Evolutionary conservation across 495 filamentous ascomycete species (phyloP), one percentile per base, ranked within the genome.

Genomic region (Penicillium alfredii): DNA sequence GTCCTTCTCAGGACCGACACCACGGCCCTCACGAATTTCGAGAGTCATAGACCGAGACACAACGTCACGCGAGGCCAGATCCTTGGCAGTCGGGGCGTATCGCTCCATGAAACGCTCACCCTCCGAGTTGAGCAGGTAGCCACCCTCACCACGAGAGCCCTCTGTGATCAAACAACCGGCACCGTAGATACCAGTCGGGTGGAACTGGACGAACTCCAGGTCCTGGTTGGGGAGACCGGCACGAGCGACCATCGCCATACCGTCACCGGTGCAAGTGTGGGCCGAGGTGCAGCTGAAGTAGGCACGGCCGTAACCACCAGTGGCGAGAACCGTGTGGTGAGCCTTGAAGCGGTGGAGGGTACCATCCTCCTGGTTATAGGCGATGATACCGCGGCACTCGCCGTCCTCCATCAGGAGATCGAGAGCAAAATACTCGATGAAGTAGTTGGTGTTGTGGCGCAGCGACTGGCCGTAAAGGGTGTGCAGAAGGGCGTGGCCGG

Each of bases 71-170:
- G 75, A 82, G 40, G 88, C 88, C 50, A 94, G 74, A 78, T 98
- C 90, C 79, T 95, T 96, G 42, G 90, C 90, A 32, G 88, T 94
- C 44, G 90, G 89, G 30, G 90, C 90, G 59, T 98, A 98, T 60
- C 90, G 78, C 69, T 96, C 89, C 90, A 98, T 98, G 69, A 98
- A 98, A 51, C 90, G 84, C 69, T 96, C 92, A 67, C 92, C 92
- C 74, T 96, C 83, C 21, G 80, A 82, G 74, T 98, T 98, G 35
- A 96, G 78, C 19, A 98, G 77, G 65, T 94, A 95, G 58, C 92
- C 92, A 72, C 92, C 92, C 74, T 98, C 92, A 67, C 92, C 92
- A 73, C 92, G 86, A 50, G 92, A 87, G 49, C 92, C 92, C 70
- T 98, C 90, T 25, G 92, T 98, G 58, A 98, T 98, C 74, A 98